Evolutionary conservation across 2,329 filamentous ascomycete genomes (phyloP), one percentile per base, ranked within the genome.

Genomic region (Venturiaceae sp.): DNA sequence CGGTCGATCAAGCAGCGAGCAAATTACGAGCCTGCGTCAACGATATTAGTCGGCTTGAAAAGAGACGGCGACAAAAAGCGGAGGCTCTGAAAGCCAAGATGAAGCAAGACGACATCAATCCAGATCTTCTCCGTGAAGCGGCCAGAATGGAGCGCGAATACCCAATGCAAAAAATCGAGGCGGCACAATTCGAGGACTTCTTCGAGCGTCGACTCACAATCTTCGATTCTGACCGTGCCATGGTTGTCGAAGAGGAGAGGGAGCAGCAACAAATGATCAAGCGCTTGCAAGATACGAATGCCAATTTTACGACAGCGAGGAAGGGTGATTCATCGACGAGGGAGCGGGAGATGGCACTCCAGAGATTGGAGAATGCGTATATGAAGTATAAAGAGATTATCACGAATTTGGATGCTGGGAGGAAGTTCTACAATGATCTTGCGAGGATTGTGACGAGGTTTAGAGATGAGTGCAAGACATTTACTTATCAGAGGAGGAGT

Each of bases 351-450:
- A 82, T 87, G 64, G 91, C 90, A 0, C 74, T 99, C 53, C 94
- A 99, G 72, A 84, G 82, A 62, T 77, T 99, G 9, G 92, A 97
- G 71, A 91, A 88, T 63, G 92, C 90, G 0, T 97, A 95, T 69
- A 85, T 91, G 72, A 95, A 92, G 73, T 97, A 97, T 77, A 96
- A 96, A 74, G 92, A 99, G 70, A 90, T 97, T 59, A 84, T 96
- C 59, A 89, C 83, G 63, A 96, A 97, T 68, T 80, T 96, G 2
- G 92, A 97, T 63, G 89, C 88, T 0, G 94, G 90, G 0, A 80
- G 92, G 57, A 96, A 94, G 70, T 99, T 99, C 69, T 99, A 97
- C 76, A 99, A 99, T 65, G 92, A 97, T 67, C 80, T 99, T 4
- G 89, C 88, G 52, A 89, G 87, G 72, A 91, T 97, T 62, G 88